phyloP scores from a whole-genome alignment of 805 yeast species.

The Sugiyamaella valdiviana region DNA sequence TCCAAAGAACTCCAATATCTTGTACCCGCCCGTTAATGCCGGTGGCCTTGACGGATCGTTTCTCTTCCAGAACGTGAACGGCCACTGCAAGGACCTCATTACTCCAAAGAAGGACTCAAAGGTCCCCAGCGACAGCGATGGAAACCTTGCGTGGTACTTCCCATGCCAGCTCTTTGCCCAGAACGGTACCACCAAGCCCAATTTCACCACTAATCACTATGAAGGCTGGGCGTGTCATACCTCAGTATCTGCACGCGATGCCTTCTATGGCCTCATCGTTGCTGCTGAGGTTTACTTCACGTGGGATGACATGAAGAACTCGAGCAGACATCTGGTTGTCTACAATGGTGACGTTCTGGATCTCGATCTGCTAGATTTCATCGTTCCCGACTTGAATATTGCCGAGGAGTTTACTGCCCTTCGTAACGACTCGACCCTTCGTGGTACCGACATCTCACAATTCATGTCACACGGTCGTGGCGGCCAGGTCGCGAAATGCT shows the following conservation, averaged over 20 bases:
- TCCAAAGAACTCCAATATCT: constrained; percentile 53
- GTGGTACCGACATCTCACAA: constrained; percentile 80
- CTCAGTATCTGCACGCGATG: constrained; percentile 55
- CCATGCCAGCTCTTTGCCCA: constrained; percentile 72
- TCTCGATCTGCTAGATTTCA: constrained; percentile 68
- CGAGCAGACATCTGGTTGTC: constrained; percentile 72
- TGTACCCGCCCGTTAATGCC: constrained; percentile 81
- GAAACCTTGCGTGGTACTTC: constrained; percentile 85
- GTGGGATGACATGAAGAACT: constrained; percentile 77
- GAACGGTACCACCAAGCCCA: constrained; percentile 67
- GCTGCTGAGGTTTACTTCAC: constrained; percentile 77
- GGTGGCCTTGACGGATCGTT: constrained; percentile 84
- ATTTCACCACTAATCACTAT: constrained; percentile 55
- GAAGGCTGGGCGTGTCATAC: constrained; percentile 93
- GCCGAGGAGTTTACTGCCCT: constrained; percentile 67
- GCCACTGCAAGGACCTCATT: constrained; percentile 74
- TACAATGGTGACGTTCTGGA: constrained; percentile 88
- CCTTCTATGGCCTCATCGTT: constrained; percentile 54
- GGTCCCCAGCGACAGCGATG: constrained; percentile 57
- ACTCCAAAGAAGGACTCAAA: constrained; percentile 58
- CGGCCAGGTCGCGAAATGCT: constrained; percentile 70
- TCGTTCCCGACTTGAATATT: constrained; percentile 60
- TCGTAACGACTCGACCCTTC: constrained; percentile 45
- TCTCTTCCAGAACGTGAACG: constrained; percentile 85
- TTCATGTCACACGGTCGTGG: constrained; percentile 59